A percentile compares a stretch with the other conserved stretches of the same genome.
phyloP scores from a whole-genome alignment of 768 basidiomycete genomes.

The Phlegmacium glaucopus region DNA sequence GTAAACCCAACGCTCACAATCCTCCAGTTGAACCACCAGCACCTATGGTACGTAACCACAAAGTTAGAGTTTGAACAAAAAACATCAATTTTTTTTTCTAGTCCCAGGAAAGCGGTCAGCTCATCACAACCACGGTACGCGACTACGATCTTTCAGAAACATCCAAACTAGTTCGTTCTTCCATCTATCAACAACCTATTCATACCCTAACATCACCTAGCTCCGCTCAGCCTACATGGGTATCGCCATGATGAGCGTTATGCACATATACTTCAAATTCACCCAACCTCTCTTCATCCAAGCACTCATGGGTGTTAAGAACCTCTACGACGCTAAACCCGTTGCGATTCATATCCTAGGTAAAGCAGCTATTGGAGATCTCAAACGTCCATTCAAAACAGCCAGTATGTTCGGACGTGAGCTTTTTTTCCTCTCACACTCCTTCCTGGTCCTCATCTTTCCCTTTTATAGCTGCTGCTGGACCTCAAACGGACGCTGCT shows the following conservation, averaged over 20 bases:
- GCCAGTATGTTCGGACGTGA: conserved; percentile 69
- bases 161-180: conserved; percentile 61
- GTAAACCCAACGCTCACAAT: conserved; percentile 2
- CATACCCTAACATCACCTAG: conserved; percentile 24
- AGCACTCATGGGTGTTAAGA: conserved; percentile 92
- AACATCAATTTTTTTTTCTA: conserved; percentile 19
- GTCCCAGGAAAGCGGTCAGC: conserved; percentile 64
- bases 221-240: conserved; percentile 69
- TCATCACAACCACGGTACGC: conserved; percentile 86
- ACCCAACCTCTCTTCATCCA: conserved; percentile 97
- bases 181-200: background rate
- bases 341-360: conserved; percentile 82
- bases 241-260: conserved; percentile 84
- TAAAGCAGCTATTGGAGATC: conserved; percentile 76
- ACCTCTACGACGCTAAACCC: conserved; percentile 80
- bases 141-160: conserved; percentile 93
- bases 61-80: too few species aligned
- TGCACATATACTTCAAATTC: conserved; percentile 94
- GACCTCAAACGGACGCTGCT: conserved; percentile 84
- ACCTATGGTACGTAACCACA: conserved; percentile 65
- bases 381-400: conserved; percentile 87
- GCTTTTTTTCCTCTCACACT: conserved; percentile 19
- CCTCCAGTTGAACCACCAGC: conserved; percentile 65
- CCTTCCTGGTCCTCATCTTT: background rate
- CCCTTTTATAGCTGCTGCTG: conserved; percentile 38